phyloP scores from a whole-genome alignment of 257 asterid species.

The Jacaranda copaia region DNA sequence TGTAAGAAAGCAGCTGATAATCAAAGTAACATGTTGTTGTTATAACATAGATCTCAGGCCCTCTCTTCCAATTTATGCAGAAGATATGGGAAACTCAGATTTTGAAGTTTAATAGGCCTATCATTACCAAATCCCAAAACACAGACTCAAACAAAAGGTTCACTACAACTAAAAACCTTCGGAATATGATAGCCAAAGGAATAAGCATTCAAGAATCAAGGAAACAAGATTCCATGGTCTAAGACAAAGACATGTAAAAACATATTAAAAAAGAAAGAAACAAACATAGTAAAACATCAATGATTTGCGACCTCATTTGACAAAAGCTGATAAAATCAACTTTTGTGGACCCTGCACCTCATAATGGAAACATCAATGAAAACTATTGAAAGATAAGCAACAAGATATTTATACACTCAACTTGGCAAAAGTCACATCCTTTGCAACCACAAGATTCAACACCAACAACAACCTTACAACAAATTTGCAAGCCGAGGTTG shows the following conservation, averaged over 20 bases:
- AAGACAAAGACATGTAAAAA: background rate
- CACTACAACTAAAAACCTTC: background rate
- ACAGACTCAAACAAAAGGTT: background rate
- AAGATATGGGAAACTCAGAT: background rate
- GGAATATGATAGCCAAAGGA: background rate
- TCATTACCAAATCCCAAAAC: background rate
- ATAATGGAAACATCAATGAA: conserved; percentile 27
- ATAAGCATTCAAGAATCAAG: conserved; percentile 3
- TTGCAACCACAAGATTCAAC: background rate
- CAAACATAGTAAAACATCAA: conserved; percentile 20
- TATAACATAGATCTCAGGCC: background rate
- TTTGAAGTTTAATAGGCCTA: background rate
- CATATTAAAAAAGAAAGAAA: background rate
- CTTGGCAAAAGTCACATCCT: background rate
- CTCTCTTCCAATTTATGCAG: conserved; percentile 5
- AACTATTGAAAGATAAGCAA: background rate
- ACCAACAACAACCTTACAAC: background rate
- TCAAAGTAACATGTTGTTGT: background rate
- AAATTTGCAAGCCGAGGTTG: background rate
- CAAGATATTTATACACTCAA: background rate
- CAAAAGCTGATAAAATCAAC: conserved; percentile 31
- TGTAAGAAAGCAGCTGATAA: background rate
- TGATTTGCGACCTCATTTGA: background rate
- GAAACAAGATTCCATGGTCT: background rate
- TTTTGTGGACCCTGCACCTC: conserved; percentile 34